A percentile compares a stretch with the other conserved stretches of the same genome.
Conservation (phyloP, 768 basidiomycete genomes). For the Strobilomyces dryophilus region DNA sequence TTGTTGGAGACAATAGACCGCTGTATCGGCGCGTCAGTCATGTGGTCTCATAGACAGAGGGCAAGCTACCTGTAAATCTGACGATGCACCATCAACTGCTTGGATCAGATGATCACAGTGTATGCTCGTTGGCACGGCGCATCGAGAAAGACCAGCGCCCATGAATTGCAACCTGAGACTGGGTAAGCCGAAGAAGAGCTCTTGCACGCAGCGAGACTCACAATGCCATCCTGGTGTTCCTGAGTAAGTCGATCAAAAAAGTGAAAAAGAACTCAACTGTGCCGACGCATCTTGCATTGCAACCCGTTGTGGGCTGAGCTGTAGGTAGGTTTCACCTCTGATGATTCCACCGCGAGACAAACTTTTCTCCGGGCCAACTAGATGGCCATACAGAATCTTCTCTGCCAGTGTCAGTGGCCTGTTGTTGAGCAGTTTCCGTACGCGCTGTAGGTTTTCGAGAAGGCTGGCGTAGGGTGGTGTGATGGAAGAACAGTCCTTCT, state of each 20-base stretch:
- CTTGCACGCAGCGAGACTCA: constrained; percentile 33
- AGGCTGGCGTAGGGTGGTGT: constrained; percentile 81
- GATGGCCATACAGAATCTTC: constrained; percentile 95
- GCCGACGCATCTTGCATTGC: constrained; percentile 97
- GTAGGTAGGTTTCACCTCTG: constrained; percentile 85
- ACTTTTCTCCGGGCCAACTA: constrained; percentile 71
- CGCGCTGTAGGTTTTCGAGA: constrained; percentile 62
- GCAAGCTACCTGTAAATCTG: constrained; percentile 69
- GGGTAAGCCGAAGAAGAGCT: constrained; percentile 3
- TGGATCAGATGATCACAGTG: constrained; percentile 99
- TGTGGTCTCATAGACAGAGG: neutral
- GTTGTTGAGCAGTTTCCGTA: constrained; percentile 62
- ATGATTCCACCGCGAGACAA: constrained; percentile 62
- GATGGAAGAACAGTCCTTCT: constrained; percentile 66
- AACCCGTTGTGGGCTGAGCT: constrained; percentile 87
- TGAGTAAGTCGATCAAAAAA: constrained; percentile 10
- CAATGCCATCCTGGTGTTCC: constrained; percentile 70
- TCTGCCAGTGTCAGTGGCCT: constrained; percentile 91
- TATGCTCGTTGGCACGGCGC: constrained; percentile 86
- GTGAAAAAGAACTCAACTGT: constrained; percentile 53
- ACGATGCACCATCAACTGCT: constrained; percentile 81
- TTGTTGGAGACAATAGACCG: constrained; percentile 83
- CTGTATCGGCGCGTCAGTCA: constrained; percentile 34
- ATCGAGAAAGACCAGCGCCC: constrained; percentile 84
- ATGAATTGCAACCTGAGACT: constrained; percentile 84